Percentiles rank a stretch among this genome's conserved stretches.
Conservation (phyloP, 805 yeast genomes). For the Saccharomycopsis guyanensis region DNA sequence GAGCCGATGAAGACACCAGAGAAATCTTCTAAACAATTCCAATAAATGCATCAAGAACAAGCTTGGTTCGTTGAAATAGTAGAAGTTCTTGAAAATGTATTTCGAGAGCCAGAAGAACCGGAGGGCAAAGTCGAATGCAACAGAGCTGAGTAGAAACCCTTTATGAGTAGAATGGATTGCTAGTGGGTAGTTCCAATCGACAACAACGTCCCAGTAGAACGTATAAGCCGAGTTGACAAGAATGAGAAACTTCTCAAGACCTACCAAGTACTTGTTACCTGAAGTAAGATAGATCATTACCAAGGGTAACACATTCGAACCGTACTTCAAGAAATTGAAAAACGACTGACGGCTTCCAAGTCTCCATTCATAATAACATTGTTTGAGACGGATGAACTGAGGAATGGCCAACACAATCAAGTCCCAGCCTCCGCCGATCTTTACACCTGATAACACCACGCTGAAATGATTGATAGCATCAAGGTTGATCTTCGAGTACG, state of each 20-base stretch:
- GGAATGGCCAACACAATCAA: constrained; percentile 45
- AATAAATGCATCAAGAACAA: constrained; percentile 59
- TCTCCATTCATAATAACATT: constrained; percentile 68
- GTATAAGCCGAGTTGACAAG: constrained; percentile 68
- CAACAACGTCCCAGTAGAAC: constrained; percentile 79
- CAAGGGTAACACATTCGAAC: constrained; percentile 51
- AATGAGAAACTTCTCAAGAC: constrained; percentile 33
- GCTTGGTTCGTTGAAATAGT: constrained; percentile 25
- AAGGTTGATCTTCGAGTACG: constrained; percentile 67
- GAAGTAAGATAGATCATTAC: constrained; percentile 30
- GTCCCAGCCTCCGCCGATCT: constrained; percentile 30
- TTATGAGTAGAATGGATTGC: neutral
- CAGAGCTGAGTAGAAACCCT: constrained; percentile 47
- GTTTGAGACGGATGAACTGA: constrained; percentile 66
- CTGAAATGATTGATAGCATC: constrained; percentile 48
- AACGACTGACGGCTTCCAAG: constrained; percentile 45
- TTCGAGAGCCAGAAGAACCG: constrained; percentile 75
- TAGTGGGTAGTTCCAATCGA: constrained; percentile 64
- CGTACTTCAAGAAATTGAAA: constrained; percentile 68
- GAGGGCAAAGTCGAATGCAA: constrained; percentile 51
- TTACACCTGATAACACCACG: neutral
- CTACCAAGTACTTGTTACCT: constrained; percentile 15
- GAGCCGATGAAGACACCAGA: constrained; percentile 46
- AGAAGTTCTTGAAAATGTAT: constrained; percentile 29
- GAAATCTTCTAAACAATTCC: constrained; percentile 77